A percentile compares a stretch with the other conserved stretches of the same genome.
Evolutionary conservation across 73 alveolate species (phyloP).

Genomic region (Blepharisma japonicum): DNA sequence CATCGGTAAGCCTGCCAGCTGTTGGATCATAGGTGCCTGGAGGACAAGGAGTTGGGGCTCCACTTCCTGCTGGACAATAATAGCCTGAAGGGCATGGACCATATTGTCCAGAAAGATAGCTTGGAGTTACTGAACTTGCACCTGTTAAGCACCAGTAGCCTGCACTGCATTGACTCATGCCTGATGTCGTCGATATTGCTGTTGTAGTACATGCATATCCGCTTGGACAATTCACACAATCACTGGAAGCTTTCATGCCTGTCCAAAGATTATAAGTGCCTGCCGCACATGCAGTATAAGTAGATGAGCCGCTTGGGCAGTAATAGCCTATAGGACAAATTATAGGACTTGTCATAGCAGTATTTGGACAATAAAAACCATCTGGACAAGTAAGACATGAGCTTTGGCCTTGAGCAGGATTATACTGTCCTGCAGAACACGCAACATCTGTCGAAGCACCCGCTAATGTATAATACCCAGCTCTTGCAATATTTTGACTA

Average conservation of each 20-base stretch:
- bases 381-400: slow-evolving; percentile 53
- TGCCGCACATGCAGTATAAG: slow-evolving; percentile 34
- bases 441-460: slow-evolving; percentile 10
- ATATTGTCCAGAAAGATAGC: background rate
- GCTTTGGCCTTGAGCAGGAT: slow-evolving; percentile 43
- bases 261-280: slow-evolving; percentile 10
- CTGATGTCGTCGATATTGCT: slow-evolving; percentile 31
- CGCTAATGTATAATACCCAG: background rate
- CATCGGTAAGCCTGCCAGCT: slow-evolving; percentile 31
- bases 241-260: slow-evolving; percentile 23
- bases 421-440: slow-evolving; percentile 37
- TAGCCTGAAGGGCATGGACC: slow-evolving; percentile 34
- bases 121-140: slow-evolving; percentile 42
- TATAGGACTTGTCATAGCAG: slow-evolving; percentile 7
- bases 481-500: background rate
- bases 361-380: slow-evolving; percentile 46
- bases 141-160: slow-evolving; percentile 46
- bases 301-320: slow-evolving; percentile 36
- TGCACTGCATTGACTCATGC: slow-evolving; percentile 37
- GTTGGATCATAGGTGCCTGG: slow-evolving; percentile 36
- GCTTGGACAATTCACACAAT: slow-evolving; percentile 51
- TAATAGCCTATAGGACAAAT: slow-evolving; percentile 38
- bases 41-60: slow-evolving; percentile 29
- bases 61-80: slow-evolving; percentile 38
- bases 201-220: slow-evolving; percentile 25